Percentiles rank a stretch among this genome's conserved stretches.
Evolutionary conservation across 2,329 filamentous ascomycete species (phyloP).

Genomic region (Trichoderma guizhouense): DNA sequence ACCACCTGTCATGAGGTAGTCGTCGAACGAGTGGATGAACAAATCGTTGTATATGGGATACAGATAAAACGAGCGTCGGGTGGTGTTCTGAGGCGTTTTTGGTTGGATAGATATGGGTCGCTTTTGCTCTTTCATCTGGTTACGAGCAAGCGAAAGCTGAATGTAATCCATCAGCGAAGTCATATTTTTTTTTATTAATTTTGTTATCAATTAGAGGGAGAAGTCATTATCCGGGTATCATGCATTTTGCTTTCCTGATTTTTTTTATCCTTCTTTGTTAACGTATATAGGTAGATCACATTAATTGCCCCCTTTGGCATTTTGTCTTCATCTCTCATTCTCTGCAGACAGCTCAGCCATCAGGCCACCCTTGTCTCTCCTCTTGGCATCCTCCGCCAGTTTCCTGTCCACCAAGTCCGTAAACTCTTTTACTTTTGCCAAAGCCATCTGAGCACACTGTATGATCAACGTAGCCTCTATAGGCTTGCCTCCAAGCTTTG

Average conservation of each 20-base stretch:
- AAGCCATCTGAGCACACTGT: slow-evolving; percentile 69
- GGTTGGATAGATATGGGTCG: slow-evolving; percentile 10
- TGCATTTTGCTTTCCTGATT: slow-evolving; percentile 24
- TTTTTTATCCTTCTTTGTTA: background rate
- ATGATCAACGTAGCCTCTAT: slow-evolving; percentile 77
- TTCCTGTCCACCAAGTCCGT: slow-evolving; percentile 68
- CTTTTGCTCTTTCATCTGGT: slow-evolving; percentile 6
- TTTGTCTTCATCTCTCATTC: slow-evolving; percentile 61
- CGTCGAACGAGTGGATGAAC: background rate
- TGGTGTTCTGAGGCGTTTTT: slow-evolving; percentile 9
- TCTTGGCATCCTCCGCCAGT: slow-evolving; percentile 73
- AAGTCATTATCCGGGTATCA: slow-evolving; percentile 27
- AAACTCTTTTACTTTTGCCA: slow-evolving; percentile 78
- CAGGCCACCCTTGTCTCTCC: slow-evolving; percentile 73
- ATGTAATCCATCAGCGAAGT: background rate
- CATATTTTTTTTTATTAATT: background rate
- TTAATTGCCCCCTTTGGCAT: slow-evolving; percentile 7
- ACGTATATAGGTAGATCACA: slow-evolving; percentile 7
- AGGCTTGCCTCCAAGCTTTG: slow-evolving; percentile 81
- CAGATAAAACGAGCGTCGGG: background rate
- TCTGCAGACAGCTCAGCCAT: slow-evolving; percentile 76
- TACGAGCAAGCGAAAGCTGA: background rate
- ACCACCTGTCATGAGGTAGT: slow-evolving; percentile 86
- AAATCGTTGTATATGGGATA: background rate
- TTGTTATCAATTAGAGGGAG: background rate